phyloP scores from a whole-genome alignment of 139 green algal genomes.

The Deuterostichococcus epilithicus region DNA sequence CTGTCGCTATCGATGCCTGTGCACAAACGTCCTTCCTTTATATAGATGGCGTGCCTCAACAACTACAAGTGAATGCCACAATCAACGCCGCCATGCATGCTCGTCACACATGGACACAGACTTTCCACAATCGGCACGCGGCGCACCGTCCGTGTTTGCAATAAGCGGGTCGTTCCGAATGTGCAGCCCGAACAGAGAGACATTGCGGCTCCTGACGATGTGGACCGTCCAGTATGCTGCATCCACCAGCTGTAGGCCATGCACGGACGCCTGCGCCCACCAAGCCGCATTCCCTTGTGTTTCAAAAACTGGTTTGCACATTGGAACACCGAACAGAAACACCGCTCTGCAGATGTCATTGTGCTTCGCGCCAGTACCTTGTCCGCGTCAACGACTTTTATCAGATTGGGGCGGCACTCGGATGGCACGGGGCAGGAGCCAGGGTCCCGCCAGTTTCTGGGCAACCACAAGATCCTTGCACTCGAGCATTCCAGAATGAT shows the following conservation, averaged over 20 bases:
- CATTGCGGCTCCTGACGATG: constrained; percentile 23
- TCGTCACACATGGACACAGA: no score
- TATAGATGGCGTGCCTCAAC: constrained; percentile 35
- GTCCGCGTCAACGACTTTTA: not conserved
- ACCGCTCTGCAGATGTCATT: no score
- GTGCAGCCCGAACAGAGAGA: constrained; percentile 13
- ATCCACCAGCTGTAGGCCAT: not conserved
- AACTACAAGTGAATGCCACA: constrained; percentile 41
- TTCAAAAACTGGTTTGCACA: no score
- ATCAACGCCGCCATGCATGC: not conserved
- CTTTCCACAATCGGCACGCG: no score
- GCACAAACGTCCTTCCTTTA: constrained; percentile 28
- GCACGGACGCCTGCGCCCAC: not conserved
- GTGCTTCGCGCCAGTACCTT: not conserved
- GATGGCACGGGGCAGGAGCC: not conserved
- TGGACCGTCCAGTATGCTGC: constrained; percentile 2
- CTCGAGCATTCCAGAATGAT: no score
- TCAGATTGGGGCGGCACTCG: not conserved
- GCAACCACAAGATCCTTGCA: no score
- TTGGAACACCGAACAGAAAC: no score
- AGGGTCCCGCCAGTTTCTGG: not conserved
- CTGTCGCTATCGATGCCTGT: not conserved
- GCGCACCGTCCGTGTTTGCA: constrained; percentile 43
- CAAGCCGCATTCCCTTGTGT: no score
- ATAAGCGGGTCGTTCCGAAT: constrained; percentile 31